Evolutionary conservation across 1,284 basidiomycete species (phyloP), one percentile per base, ranked within the genome.

Genomic region (Leccinum ambiguum): DNA sequence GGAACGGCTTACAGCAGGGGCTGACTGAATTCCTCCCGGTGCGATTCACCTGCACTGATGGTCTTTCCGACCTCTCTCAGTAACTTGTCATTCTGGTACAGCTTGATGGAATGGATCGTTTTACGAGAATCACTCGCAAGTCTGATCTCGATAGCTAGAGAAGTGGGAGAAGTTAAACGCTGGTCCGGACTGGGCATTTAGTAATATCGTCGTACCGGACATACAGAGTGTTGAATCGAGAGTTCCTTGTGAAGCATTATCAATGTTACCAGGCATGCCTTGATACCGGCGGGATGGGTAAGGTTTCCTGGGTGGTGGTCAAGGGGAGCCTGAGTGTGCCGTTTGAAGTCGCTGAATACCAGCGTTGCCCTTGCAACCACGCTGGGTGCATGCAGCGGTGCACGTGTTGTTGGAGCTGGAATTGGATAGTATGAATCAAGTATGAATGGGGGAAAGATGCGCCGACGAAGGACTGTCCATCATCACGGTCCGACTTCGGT

Each of bases 121-220:
- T 69, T 69, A 1, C 0, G 4, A 16, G 67, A 69, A 33, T 13
- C 43, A 10, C 18, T 58, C 3, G 66, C 63, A 36, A 71, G 70
- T 3, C 53, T n/a, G 0, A 48, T 48, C 0, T 48, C 45, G 45
- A 48, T 11, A 11, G 0, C 45, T 48, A 48, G 45, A 48, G 0
- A 48, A 18, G 10, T 48, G 45, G 45, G 16, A 0, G 2, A 18
- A 57, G 21, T 48, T 21, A 30, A 41, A 30, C 7, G 0, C 48
- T 16, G 14, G 48, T 50, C 48, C 23, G 11, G 13, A 6, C 30
- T 18, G 56, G 30, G 30, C 0, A 18, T 33, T 53, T 14, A 30
- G 30, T 2, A 1, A 3, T 39, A 23, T 3, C 23, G 3, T 16
- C 60, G 36, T 6, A 70, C 67, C 57, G 6, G 69, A 62, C 14